Evolutionary conservation across 805 yeast genomes (phyloP).

Genomic region (Candida schatavii): DNA sequence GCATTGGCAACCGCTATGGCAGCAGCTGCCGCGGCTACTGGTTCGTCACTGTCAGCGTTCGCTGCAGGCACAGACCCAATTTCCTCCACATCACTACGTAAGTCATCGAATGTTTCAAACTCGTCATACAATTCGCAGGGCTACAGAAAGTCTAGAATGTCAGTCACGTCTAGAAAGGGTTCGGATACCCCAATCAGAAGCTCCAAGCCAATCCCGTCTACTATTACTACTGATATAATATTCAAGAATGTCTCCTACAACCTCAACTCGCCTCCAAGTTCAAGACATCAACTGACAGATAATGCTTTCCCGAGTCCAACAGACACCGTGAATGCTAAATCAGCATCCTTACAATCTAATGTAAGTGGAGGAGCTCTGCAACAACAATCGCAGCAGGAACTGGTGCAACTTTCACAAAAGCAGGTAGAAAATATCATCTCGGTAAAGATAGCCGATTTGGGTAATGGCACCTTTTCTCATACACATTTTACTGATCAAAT

Average conservation of each 20-base stretch:
- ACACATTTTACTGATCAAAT: conserved; percentile 85
- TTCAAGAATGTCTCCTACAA: conserved; percentile 11
- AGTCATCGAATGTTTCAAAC: background rate
- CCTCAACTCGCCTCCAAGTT: background rate
- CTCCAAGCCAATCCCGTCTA: conserved; percentile 50
- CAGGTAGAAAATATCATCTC: conserved; percentile 17
- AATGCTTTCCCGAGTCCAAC: conserved; percentile 2
- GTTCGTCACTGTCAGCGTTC: background rate
- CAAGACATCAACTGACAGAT: background rate
- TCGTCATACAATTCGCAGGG: background rate
- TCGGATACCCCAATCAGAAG: conserved; percentile 32
- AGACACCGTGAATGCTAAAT: background rate
- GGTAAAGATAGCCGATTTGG: conserved; percentile 87
- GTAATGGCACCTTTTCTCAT: conserved; percentile 83
- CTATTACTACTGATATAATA: conserved; percentile 26
- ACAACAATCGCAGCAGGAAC: background rate
- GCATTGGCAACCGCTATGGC: background rate
- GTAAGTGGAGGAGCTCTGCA: background rate
- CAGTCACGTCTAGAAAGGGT: background rate
- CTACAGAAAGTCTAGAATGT: conserved; percentile 5
- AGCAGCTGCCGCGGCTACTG: background rate
- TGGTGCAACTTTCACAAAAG: no score
- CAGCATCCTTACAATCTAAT: conserved; percentile 1
- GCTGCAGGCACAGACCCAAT: background rate
- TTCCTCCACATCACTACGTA: background rate